Base-by-base conservation (phyloP, 345 rosid genomes). In the Camelina sativa region DNA sequence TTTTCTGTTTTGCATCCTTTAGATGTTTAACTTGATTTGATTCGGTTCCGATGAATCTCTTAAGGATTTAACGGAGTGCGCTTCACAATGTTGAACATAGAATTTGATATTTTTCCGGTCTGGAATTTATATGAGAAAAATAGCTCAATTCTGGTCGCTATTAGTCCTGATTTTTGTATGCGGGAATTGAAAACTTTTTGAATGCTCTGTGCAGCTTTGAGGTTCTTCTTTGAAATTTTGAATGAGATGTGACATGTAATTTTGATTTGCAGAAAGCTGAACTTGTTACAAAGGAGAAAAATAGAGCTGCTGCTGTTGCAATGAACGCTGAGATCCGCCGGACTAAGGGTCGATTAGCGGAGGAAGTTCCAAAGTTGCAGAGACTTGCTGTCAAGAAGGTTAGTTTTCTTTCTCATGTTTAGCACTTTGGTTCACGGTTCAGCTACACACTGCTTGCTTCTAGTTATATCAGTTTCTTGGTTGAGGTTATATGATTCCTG, bases 271-370 rank as follows among this genome's bases (percentile, higher is more conserved):
- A 95, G 99, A 95, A 95, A 91, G 93, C 91, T 57, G 98, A 92
- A 71, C 67, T 77, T 69, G 97, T 91, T 79, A 69, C 91, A 2
- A 96, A 79, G 61, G 98, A 92, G 88, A 92, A 88, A 72, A 88
- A 78, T 12, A 88, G 87, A 76, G 99, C 96, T 53, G 81, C 99
- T 64, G 90, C 88, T 12, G 99, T 96, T 69, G 97, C 97, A 44
- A 55, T 96, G 83, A 92, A 96, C 58, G 99, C 96, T 40, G 99
- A 96, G 88, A 86, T 96, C 67, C 99, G 99, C 46, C 75, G 99
- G 38, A 89, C 92, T 11, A 96, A 96, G 81, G 98, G 96, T 32
- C 82, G 91, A 54, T 85, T 96, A 78, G 83, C 84, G 0, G 99
- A 92, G 84, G 99, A 92, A 74, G 91, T 91, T 73, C 96, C 96